phyloP scores from a whole-genome alignment of 495 filamentous ascomycete species.

The Penicillium argentinense region DNA sequence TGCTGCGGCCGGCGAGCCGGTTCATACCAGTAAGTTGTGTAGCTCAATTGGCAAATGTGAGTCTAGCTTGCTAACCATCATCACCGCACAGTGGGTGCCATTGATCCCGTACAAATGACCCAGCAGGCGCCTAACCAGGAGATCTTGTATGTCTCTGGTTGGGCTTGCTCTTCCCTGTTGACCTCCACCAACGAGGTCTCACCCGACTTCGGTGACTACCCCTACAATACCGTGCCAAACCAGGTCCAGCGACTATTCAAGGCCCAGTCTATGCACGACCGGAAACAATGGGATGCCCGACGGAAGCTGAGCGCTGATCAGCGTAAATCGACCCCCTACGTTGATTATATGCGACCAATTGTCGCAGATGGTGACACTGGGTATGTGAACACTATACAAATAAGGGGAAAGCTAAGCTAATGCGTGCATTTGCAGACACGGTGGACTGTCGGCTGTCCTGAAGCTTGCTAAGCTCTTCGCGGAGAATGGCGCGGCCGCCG shows the following conservation, averaged over 20 bases:
- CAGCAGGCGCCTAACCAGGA: constrained; percentile 97
- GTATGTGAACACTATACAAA: constrained; percentile 30
- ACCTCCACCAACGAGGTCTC: constrained; percentile 96
- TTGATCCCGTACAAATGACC: constrained; percentile 98
- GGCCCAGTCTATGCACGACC: constrained; percentile 93
- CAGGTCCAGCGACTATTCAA: constrained; percentile 96
- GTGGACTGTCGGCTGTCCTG: constrained; percentile 85
- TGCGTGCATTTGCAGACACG: constrained; percentile 48
- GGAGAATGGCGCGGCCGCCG: constrained; percentile 94
- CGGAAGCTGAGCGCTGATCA: constrained; percentile 72
- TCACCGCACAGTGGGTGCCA: constrained; percentile 74
- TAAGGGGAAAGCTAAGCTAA: background rate
- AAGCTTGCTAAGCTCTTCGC: constrained; percentile 98
- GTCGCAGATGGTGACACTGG: constrained; percentile 98
- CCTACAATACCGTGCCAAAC: constrained; percentile 98
- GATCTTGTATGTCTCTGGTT: constrained; percentile 91
- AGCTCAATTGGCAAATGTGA: background rate
- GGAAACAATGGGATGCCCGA: constrained; percentile 87
- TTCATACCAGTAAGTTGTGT: constrained; percentile 77
- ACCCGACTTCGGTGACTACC: constrained; percentile 96
- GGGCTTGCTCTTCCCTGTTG: constrained; percentile 91
- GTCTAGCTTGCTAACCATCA: background rate
- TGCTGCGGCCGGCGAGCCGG: constrained; percentile 73
- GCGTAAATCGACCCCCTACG: constrained; percentile 72
- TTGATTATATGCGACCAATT: constrained; percentile 92